Conservation (phyloP, 169 alveolate species). For the Cryptosporidium ryanae region DNA sequence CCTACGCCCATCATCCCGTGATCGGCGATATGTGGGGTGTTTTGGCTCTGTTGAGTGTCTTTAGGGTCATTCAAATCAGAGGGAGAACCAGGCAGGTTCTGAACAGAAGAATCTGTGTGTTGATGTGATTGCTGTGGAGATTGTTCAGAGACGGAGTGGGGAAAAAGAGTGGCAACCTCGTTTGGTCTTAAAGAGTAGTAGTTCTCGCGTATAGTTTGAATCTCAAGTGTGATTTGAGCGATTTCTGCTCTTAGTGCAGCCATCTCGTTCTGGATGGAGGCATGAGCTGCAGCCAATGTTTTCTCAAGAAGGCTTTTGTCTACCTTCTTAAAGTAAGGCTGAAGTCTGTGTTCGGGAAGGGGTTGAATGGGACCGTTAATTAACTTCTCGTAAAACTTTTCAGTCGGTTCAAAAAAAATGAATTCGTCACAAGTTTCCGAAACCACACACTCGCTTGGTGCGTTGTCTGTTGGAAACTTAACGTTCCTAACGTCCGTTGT, state of each 20-base stretch:
- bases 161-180: conserved; percentile 53
- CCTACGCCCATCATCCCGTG: too few species aligned
- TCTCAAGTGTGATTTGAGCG: conserved; percentile 51
- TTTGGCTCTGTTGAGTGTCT: too few species aligned
- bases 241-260: conserved; percentile 68
- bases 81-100: background rate
- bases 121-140: conserved; percentile 3
- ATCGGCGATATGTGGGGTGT: too few species aligned
- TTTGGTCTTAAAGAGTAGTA: conserved; percentile 57
- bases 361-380: conserved; percentile 77
- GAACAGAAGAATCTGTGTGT: conserved; percentile 1
- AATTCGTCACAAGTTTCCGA: conserved; percentile 78
- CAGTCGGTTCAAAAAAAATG: conserved; percentile 77
- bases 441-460: conserved; percentile 56
- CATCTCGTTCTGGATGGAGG: conserved; percentile 65
- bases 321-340: conserved; percentile 52
- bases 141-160: conserved; percentile 15
- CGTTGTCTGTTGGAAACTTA: conserved; percentile 44
- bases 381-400: conserved; percentile 77
- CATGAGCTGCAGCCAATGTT: conserved; percentile 60
- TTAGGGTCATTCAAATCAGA: background rate
- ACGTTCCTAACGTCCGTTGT: conserved; percentile 71
- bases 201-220: conserved; percentile 55
- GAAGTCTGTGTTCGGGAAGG: conserved; percentile 77
- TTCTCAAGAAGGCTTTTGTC: conserved; percentile 57